A percentile compares a stretch with the other conserved stretches of the same genome.
These are phyloP conservation scores for Nemania sp. DNA, from an alignment of 2,329 filamentous ascomycete species.

Conservation along the genomic window DNA sequence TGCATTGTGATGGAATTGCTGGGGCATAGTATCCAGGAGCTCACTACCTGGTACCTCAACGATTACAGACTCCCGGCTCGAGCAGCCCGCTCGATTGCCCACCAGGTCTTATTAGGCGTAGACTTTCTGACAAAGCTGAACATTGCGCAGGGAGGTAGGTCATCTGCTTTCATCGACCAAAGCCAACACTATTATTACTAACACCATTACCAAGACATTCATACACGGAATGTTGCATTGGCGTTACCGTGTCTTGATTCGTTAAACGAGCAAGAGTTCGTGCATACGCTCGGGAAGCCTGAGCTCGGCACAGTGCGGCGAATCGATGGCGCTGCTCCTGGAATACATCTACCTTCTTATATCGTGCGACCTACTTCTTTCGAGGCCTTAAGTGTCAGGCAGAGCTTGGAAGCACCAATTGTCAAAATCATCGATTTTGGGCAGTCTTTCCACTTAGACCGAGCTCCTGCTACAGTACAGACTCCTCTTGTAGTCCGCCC, in stretches of 20 bases:
- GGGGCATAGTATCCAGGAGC: constrained; percentile 1
- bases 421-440: constrained; percentile 24
- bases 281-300: constrained; percentile 3
- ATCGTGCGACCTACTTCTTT: constrained; percentile 10
- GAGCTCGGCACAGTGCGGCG: not conserved
- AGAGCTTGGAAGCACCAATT: not conserved
- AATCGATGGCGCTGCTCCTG: not conserved
- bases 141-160: constrained; percentile 17
- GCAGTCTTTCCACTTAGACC: not conserved
- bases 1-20: constrained; percentile 21
- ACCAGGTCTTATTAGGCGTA: constrained; percentile 1
- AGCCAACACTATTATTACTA: not conserved
- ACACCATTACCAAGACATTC: constrained; percentile 2
- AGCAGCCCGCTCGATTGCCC: constrained; percentile 1
- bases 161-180: too few relatives aligned
- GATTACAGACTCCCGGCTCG: constrained; percentile 10
- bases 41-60: not conserved
- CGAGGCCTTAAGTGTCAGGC: not conserved
- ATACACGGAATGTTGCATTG: constrained; percentile 8
- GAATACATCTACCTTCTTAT: constrained; percentile 5
- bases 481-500: constrained; percentile 7
- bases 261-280: not conserved
- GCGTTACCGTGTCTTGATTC: not conserved
- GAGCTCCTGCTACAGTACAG: not conserved
- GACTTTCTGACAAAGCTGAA: constrained; percentile 10